Evolutionary conservation across 805 yeast genomes (phyloP), one percentile per base, ranked within the genome.

Genomic region (Candida ulmi): DNA sequence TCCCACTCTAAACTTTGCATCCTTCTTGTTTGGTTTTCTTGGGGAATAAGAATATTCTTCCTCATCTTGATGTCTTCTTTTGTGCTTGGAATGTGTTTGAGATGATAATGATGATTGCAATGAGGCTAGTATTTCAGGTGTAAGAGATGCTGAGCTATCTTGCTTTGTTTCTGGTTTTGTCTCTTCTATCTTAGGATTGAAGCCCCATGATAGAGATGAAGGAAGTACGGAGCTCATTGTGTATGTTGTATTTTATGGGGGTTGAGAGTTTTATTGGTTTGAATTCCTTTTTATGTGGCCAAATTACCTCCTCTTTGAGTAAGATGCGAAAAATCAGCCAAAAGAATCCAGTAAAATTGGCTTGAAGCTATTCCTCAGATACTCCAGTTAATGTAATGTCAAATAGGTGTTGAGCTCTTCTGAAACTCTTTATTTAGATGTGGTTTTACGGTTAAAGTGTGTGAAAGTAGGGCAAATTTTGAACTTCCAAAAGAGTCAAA

Each of bases 301-400:
- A 21, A 21, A 17, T 66, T 61, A 21, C 61, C 61, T 13, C 58
- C 52, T 15, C 52, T 53, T 23, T n/a, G n/a, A n/a, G n/a, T n/a
- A n/a, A n/a, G n/a, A n/a, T n/a, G n/a, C n/a, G n/a, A n/a, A n/a
- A n/a, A n/a, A n/a, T n/a, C n/a, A n/a, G n/a, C n/a, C n/a, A n/a
- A n/a, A n/a, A n/a, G n/a, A n/a, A n/a, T n/a, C n/a, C n/a, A n/a
- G n/a, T n/a, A n/a, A n/a, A n/a, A n/a, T n/a, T n/a, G n/a, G n/a
- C n/a, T n/a, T n/a, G n/a, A n/a, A n/a, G n/a, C n/a, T n/a, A n/a
- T n/a, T n/a, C n/a, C n/a, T n/a, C n/a, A n/a, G n/a, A n/a, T n/a
- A n/a, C n/a, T n/a, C n/a, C n/a, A n/a, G n/a, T n/a, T n/a, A n/a
- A n/a, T n/a, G n/a, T n/a, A n/a, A n/a, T n/a, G n/a, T n/a, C n/a